These are phyloP conservation scores for Trichosporon asahii DNA, from an alignment of 1,284 basidiomycete species.

Conservation along the genomic window DNA sequence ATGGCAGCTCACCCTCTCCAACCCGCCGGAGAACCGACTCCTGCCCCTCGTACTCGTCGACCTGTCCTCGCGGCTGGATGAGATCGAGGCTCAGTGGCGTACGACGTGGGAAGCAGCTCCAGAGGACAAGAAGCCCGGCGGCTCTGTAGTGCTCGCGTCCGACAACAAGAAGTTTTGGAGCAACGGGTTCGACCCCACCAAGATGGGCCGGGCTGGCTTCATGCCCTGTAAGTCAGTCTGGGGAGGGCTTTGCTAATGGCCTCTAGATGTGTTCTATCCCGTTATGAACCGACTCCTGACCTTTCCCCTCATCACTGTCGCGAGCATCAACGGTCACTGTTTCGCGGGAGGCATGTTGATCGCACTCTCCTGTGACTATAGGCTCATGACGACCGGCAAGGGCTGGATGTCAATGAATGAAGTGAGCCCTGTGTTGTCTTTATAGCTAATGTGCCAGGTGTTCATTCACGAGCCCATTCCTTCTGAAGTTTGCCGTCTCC, in stretches of 20 bases:
- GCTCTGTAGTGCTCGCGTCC: slow-evolving; percentile 72
- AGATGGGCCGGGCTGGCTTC: slow-evolving; percentile 64
- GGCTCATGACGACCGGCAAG: slow-evolving; percentile 77
- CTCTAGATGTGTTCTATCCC: slow-evolving; percentile 44
- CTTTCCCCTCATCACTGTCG: slow-evolving; percentile 61
- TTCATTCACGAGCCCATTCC: slow-evolving; percentile 62
- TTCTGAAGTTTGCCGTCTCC: slow-evolving; percentile 50
- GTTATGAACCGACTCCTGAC: slow-evolving; percentile 44
- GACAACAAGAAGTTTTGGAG: slow-evolving; percentile 83
- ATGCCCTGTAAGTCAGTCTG: slow-evolving; percentile 62
- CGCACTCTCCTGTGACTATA: slow-evolving; percentile 78
- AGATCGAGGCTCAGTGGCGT: slow-evolving; percentile 78
- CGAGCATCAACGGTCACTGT: slow-evolving; percentile 80
- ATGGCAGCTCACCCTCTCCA: slow-evolving; percentile 44
- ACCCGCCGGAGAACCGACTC: slow-evolving; percentile 51
- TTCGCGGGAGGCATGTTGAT: slow-evolving; percentile 83
- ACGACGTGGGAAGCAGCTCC: background rate
- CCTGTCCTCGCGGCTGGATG: slow-evolving; percentile 59
- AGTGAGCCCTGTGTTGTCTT: slow-evolving; percentile 53
- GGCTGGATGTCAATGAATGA: slow-evolving; percentile 93
- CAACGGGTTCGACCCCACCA: slow-evolving; percentile 74
- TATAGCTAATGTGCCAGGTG: slow-evolving; percentile 51
- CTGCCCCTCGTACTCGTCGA: slow-evolving; percentile 40
- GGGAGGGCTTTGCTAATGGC: background rate
- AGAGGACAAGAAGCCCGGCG: slow-evolving; percentile 48